phyloP scores from a whole-genome alignment of 164 flowering plant species.

The Vitis amurensis region DNA sequence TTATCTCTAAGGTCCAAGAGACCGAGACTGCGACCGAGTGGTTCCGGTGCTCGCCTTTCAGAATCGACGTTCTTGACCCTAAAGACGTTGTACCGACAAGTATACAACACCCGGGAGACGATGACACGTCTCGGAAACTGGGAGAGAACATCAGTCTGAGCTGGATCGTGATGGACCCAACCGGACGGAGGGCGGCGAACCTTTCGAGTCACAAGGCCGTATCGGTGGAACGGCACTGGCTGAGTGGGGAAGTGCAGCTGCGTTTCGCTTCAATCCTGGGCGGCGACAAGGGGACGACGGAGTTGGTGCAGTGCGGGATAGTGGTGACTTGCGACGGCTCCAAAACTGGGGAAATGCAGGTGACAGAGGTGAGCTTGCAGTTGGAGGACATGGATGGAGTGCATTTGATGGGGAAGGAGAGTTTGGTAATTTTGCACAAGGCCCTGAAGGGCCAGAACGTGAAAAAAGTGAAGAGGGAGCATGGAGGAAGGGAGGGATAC shows the following conservation, averaged over 20 bases:
- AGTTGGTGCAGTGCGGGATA: slow-evolving; percentile 37
- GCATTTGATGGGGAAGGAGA: slow-evolving; percentile 55
- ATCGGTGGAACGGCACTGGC: slow-evolving; percentile 54
- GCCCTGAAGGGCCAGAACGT: slow-evolving; percentile 40
- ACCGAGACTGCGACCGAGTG: slow-evolving; percentile 44
- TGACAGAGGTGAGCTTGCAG: slow-evolving; percentile 53
- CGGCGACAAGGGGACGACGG: slow-evolving; percentile 22
- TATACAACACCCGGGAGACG: slow-evolving; percentile 19
- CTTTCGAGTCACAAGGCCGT: slow-evolving; percentile 48
- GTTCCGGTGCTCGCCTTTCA: slow-evolving; percentile 60
- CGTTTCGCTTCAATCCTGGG: slow-evolving; percentile 34
- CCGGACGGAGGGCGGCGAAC: slow-evolving; percentile 37
- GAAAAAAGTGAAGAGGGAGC: slow-evolving; percentile 18
- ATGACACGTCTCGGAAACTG: slow-evolving; percentile 25
- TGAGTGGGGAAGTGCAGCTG: slow-evolving; percentile 54
- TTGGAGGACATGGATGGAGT: slow-evolving; percentile 62
- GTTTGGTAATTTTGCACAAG: slow-evolving; percentile 49
- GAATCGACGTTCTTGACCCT: slow-evolving; percentile 55
- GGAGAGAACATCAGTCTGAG: slow-evolving; percentile 37
- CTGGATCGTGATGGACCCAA: slow-evolving; percentile 59
- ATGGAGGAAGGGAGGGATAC: slow-evolving; percentile 24
- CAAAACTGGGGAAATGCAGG: slow-evolving; percentile 41
- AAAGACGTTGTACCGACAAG: slow-evolving; percentile 46
- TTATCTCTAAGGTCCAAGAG: slow-evolving; percentile 41
- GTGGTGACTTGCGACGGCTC: slow-evolving; percentile 48